Conservation (phyloP, 208 protist species). For the Baffinella frigidus region DNA sequence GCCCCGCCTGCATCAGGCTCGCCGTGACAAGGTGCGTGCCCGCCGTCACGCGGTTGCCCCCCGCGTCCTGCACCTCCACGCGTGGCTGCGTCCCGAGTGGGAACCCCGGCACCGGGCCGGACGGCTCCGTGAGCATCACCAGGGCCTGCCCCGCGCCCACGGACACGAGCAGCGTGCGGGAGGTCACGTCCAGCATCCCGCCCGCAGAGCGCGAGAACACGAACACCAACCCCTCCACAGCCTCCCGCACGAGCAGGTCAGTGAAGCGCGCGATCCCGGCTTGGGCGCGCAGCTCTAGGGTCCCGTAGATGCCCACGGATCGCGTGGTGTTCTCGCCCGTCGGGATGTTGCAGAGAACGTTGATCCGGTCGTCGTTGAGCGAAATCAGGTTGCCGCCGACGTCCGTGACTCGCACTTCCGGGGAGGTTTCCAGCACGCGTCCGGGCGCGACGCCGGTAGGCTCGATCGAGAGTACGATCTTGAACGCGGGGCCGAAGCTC, state of each 20-base stretch:
- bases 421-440: not conserved
- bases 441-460: not conserved
- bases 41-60: not conserved
- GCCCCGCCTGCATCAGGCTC: not conserved
- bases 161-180: not conserved
- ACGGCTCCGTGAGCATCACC: not conserved
- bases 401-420: not conserved
- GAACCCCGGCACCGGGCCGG: not conserved
- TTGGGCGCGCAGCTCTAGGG: not conserved
- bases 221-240: not conserved
- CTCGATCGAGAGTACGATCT: not conserved
- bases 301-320: too few relatives aligned
- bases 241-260: not conserved
- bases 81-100: not conserved
- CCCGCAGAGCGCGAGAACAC: not conserved
- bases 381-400: not conserved
- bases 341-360: too few relatives aligned
- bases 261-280: not conserved
- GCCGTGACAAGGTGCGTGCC: not conserved
- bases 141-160: not conserved
- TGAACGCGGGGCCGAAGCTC: not conserved
- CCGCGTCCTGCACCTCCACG: not conserved
- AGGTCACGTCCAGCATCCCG: not conserved
- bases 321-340: too few relatives aligned
- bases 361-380: not conserved